phyloP scores from a whole-genome alignment of 768 basidiomycete species.

The Pluteus cervinus region DNA sequence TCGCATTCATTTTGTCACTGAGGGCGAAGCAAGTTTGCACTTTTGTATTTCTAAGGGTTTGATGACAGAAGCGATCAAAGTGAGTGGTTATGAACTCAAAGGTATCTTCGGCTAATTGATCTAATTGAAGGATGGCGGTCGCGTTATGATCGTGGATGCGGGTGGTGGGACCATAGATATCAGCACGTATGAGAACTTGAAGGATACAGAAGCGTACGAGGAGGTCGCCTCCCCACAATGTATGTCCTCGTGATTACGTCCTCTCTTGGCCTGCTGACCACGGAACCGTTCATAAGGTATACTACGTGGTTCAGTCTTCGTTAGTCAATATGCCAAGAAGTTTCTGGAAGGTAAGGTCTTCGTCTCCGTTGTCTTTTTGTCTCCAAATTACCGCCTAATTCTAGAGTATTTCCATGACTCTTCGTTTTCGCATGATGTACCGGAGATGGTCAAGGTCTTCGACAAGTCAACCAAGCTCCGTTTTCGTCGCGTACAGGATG shows the following conservation, averaged over 20 bases:
- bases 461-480: conserved; percentile 35
- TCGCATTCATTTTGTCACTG: conserved; percentile 44
- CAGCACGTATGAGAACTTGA: conserved; percentile 33
- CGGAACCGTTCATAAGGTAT: conserved; percentile 18
- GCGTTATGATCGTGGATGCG: conserved; percentile 39
- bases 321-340: conserved; percentile 25
- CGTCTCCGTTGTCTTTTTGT: neutral
- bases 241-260: conserved; percentile 6
- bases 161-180: conserved; percentile 46
- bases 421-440: conserved; percentile 27
- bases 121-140: conserved; percentile 14
- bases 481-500: conserved; percentile 27
- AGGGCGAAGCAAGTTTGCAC: conserved; percentile 52
- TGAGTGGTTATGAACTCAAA: conserved; percentile 6
- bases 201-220: conserved; percentile 20
- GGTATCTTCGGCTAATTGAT: neutral
- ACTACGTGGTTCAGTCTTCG: conserved; percentile 35
- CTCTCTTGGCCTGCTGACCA: too few species aligned
- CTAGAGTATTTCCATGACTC: conserved; percentile 30
- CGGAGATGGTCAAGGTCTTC: conserved; percentile 29
- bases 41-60: conserved; percentile 41
- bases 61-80: conserved; percentile 24
- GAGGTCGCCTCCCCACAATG: conserved; percentile 35
- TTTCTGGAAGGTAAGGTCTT: conserved; percentile 24
- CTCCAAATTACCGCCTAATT: too few species aligned